Conservation (phyloP, 1,284 basidiomycete genomes). For the Ustilago nuda region DNA sequence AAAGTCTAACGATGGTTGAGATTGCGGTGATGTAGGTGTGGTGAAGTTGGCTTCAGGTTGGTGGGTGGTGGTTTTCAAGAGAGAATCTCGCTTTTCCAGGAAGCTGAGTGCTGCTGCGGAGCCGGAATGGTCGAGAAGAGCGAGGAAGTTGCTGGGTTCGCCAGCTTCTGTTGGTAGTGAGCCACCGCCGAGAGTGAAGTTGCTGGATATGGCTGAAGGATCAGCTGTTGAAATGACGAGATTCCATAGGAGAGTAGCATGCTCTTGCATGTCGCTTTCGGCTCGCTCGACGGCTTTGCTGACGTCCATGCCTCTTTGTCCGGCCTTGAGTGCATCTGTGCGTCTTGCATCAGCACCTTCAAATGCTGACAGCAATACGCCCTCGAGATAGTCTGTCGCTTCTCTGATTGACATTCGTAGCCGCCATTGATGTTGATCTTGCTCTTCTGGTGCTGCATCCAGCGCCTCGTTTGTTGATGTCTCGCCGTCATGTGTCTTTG, state of each 20-base stretch:
- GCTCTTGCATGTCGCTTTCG: slow-evolving; percentile 40
- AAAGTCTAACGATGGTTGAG: slow-evolving; percentile 76
- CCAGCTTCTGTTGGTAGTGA: slow-evolving; percentile 73
- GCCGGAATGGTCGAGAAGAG: slow-evolving; percentile 71
- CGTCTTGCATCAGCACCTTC: slow-evolving; percentile 80
- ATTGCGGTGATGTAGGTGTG: neutral
- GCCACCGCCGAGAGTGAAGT: neutral
- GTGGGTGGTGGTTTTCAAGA: slow-evolving; percentile 81
- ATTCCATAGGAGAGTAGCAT: slow-evolving; percentile 40
- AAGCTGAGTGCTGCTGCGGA: slow-evolving; percentile 73
- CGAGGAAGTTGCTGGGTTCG: slow-evolving; percentile 82
- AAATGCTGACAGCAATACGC: slow-evolving; percentile 82
- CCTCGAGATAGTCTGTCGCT: slow-evolving; percentile 84
- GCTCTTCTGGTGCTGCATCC: neutral
- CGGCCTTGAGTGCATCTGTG: slow-evolving; percentile 46
- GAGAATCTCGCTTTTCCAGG: slow-evolving; percentile 93
- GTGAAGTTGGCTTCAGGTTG: slow-evolving; percentile 78
- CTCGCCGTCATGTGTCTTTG: slow-evolving; percentile 3
- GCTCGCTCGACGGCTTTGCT: slow-evolving; percentile 42
- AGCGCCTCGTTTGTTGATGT: neutral
- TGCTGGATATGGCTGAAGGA: neutral
- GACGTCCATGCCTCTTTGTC: slow-evolving; percentile 46
- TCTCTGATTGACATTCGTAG: slow-evolving; percentile 69
- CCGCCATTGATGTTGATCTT: slow-evolving; percentile 26
- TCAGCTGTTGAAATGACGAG: slow-evolving; percentile 25